Evolutionary conservation across 257 asterid genomes (phyloP).

Genomic region (Leonotis leonurus): DNA sequence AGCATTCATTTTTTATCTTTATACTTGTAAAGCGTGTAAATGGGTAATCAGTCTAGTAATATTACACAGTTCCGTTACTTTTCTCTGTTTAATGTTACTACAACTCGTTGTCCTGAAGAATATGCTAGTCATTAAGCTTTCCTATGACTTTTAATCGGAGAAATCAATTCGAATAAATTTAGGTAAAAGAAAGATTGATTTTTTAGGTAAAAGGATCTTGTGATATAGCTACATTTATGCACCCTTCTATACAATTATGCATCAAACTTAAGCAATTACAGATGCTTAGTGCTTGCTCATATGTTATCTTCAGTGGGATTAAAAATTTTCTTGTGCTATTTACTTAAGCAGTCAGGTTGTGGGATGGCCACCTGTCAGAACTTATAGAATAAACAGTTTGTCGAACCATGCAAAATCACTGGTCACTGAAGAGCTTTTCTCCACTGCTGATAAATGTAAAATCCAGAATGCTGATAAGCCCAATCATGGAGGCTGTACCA

Average conservation of each 20-base stretch:
- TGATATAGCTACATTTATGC: background rate
- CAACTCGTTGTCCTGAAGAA: background rate
- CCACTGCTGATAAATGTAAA: conserved; percentile 34
- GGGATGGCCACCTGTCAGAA: conserved; percentile 50
- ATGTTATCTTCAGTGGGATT: background rate
- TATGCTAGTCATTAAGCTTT: background rate
- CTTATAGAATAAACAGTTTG: conserved; percentile 34
- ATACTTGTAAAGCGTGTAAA: background rate
- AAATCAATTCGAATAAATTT: background rate
- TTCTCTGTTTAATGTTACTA: background rate
- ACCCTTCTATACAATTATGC: background rate
- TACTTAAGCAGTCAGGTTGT: conserved; percentile 36
- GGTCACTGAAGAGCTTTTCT: conserved; percentile 26
- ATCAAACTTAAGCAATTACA: background rate
- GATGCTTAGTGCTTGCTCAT: background rate
- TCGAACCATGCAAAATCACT: conserved; percentile 30
- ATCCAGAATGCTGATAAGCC: conserved; percentile 15
- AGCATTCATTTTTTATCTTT: background rate
- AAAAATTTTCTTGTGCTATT: background rate
- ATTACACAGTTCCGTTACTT: conserved; percentile 7
- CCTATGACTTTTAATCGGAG: background rate
- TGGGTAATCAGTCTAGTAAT: background rate
- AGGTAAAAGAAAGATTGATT: background rate
- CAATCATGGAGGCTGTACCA: background rate
- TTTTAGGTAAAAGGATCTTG: background rate